These are phyloP conservation scores for Coemansia sp. DNA, from an alignment of 192 early-diverging fungal genomes.

Conservation along the genomic window DNA sequence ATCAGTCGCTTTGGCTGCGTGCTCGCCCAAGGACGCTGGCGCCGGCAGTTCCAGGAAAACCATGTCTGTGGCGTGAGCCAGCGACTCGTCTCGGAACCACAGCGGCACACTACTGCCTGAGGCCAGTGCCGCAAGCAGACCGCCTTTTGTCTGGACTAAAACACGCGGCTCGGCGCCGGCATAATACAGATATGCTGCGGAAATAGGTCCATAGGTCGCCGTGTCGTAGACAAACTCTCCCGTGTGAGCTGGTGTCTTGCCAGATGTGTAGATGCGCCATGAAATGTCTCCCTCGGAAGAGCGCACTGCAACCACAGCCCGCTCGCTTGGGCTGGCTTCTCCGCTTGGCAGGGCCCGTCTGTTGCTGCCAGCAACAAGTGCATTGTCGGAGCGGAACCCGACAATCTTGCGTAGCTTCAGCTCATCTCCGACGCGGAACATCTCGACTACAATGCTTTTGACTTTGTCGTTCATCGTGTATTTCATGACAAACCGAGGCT, in stretches of 20 bases:
- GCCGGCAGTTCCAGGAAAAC: slow-evolving; percentile 79
- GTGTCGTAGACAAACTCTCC: slow-evolving; percentile 35
- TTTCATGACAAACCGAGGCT: slow-evolving; percentile 26
- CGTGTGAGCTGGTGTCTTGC: slow-evolving; percentile 10
- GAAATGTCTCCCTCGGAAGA: slow-evolving; percentile 5
- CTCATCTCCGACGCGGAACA: slow-evolving; percentile 16
- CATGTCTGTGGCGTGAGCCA: slow-evolving; percentile 63
- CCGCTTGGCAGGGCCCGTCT: not conserved
- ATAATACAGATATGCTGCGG: slow-evolving; percentile 11
- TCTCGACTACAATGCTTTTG: slow-evolving; percentile 45
- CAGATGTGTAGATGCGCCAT: slow-evolving; percentile 22
- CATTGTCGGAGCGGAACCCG: slow-evolving; percentile 10
- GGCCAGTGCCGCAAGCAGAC: slow-evolving; percentile 54
- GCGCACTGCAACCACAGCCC: slow-evolving; percentile 9
- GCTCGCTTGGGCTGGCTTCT: not conserved
- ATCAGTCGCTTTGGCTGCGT: slow-evolving; percentile 32
- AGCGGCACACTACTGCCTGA: slow-evolving; percentile 31
- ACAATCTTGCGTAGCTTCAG: slow-evolving; percentile 45
- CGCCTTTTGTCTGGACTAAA: slow-evolving; percentile 58
- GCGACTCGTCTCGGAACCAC: slow-evolving; percentile 87
- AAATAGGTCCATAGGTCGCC: slow-evolving; percentile 36
- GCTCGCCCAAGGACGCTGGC: slow-evolving; percentile 50
- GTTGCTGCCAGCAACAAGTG: slow-evolving; percentile 6
- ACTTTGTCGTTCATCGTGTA: slow-evolving; percentile 31
- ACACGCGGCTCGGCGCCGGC: slow-evolving; percentile 26